A percentile compares a stretch with the other conserved stretches of the same genome.
phyloP scores from a whole-genome alignment of 352 stramenopile genomes.

The Globisporangium uncinulatum region DNA sequence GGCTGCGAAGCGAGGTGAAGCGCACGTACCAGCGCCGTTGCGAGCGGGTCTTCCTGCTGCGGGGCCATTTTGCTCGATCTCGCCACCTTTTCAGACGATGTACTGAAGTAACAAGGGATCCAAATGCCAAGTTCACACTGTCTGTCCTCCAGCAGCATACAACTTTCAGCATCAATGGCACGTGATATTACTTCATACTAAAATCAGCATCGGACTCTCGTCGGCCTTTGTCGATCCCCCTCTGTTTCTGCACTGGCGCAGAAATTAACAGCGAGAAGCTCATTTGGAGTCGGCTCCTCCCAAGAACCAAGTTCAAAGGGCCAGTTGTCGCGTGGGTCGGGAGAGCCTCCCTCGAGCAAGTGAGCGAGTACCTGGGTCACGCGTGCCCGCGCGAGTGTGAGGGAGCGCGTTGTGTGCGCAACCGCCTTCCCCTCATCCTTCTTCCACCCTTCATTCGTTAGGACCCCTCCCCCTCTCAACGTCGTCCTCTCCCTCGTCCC shows the following conservation, averaged over 20 bases:
- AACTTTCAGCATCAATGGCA: no score
- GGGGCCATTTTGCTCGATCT: conserved; percentile 18
- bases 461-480: not conserved
- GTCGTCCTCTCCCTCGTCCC: not conserved
- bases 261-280: conserved; percentile 6
- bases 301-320: conserved; percentile 22
- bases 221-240: not conserved
- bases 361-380: not conserved
- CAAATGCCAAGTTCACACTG: not conserved
- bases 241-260: not conserved
- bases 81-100: not conserved
- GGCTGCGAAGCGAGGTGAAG: not conserved
- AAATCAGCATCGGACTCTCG: no score
- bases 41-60: conserved; percentile 9
- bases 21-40: conserved; percentile 45
- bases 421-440: no score
- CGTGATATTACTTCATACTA: no score
- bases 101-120: no score
- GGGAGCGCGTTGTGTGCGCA: no score
- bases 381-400: not conserved
- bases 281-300: conserved; percentile 5
- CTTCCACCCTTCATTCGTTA: not conserved
- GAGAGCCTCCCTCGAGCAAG: not conserved
- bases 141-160: no score
- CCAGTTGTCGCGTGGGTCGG: conserved; percentile 9